Conservation (phyloP, 805 yeast genomes). For the Ogataea pilisensis region DNA sequence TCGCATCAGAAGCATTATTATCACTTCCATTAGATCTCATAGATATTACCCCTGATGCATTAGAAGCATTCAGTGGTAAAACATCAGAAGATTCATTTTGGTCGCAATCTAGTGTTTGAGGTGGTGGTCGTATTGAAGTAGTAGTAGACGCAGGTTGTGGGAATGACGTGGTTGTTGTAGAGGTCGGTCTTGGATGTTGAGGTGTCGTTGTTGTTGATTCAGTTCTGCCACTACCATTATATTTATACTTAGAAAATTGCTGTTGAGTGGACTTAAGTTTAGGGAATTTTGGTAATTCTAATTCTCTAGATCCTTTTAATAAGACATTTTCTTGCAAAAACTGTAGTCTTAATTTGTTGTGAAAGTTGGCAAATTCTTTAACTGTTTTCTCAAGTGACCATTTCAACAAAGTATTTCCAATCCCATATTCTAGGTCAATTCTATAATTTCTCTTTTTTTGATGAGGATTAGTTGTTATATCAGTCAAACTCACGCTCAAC, state of each 20-base stretch:
- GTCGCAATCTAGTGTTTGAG: background rate
- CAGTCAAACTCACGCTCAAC: conserved; percentile 60
- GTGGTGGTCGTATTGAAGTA: background rate
- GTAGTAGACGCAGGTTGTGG: background rate
- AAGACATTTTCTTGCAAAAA: conserved; percentile 39
- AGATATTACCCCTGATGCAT: background rate
- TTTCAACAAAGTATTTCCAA: conserved; percentile 68
- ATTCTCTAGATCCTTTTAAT: conserved; percentile 19
- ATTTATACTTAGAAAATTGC: background rate
- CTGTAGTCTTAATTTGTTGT: conserved; percentile 59
- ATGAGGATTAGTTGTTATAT: conserved; percentile 37
- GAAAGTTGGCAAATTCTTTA: conserved; percentile 68
- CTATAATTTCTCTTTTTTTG: conserved; percentile 46
- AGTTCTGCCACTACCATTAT: conserved; percentile 1
- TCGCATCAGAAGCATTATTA: background rate
- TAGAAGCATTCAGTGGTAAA: conserved; percentile 1
- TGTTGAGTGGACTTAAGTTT: conserved; percentile 20
- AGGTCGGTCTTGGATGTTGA: background rate
- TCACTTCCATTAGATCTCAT: background rate
- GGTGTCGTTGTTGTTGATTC: conserved; percentile 1
- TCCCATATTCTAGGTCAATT: conserved; percentile 86
- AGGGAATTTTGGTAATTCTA: conserved; percentile 37
- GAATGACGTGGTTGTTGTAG: background rate
- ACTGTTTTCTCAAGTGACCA: conserved; percentile 78
- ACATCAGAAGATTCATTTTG: conserved; percentile 4